Conservation (phyloP, 2,329 filamentous ascomycete species). For the Arthroderma sp. region DNA sequence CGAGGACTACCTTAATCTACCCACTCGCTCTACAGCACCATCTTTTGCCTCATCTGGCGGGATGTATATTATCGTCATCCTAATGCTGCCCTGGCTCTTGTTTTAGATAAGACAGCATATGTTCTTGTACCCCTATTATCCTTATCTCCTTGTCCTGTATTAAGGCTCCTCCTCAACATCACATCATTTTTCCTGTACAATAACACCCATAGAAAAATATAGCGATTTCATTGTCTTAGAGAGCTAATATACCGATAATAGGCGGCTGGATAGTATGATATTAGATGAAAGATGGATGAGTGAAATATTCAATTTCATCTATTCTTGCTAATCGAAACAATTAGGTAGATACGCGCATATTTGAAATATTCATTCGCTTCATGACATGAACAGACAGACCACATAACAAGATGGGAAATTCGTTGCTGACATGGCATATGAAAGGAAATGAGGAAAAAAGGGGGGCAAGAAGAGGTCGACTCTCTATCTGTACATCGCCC, state of each 20-base stretch:
- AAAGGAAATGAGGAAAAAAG: neutral
- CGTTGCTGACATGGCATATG: neutral
- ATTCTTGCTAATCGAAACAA: neutral
- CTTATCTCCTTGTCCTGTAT: neutral
- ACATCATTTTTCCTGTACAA: neutral
- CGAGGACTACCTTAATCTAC: no score
- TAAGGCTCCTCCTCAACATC: neutral
- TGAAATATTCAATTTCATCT: neutral
- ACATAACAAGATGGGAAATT: neutral
- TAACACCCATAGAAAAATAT: neutral
- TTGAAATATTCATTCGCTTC: neutral
- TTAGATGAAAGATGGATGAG: no score
- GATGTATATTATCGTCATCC: neutral
- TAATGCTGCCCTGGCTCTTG: neutral
- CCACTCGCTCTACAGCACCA: neutral
- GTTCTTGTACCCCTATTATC: neutral
- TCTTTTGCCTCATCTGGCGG: neutral
- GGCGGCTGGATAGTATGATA: no score
- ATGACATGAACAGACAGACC: neutral
- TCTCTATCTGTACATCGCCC: conserved; percentile 4
- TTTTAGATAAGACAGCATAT: neutral
- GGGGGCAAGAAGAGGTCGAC: neutral
- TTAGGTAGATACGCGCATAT: neutral
- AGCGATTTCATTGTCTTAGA: neutral
- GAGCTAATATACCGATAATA: no score